A percentile compares a stretch with the other conserved stretches of the same genome.
These are phyloP conservation scores for Crataegus laevigata DNA, from an alignment of 306 rosid genomes.

Conservation along the genomic window DNA sequence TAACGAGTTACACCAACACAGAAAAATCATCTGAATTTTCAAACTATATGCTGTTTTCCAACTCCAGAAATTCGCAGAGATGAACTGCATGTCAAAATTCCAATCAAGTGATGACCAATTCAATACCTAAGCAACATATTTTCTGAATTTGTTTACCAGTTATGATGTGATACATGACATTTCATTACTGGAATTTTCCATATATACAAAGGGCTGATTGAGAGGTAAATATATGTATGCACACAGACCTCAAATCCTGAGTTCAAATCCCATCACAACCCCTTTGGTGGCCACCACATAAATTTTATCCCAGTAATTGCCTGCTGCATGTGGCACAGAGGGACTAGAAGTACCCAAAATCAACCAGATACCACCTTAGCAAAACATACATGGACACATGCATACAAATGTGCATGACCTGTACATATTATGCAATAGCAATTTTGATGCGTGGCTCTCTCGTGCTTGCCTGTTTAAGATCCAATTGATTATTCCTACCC, in stretches of 20 bases:
- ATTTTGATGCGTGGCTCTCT: background rate
- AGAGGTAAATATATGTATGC: background rate
- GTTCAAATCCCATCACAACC: background rate
- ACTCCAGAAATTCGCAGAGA: background rate
- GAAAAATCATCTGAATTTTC: background rate
- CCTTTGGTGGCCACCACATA: background rate
- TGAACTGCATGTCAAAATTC: background rate
- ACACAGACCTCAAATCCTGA: background rate
- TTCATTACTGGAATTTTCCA: background rate
- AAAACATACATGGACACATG: background rate
- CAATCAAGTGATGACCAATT: background rate
- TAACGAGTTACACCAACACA: background rate
- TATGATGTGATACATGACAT: background rate
- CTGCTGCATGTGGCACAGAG: background rate
- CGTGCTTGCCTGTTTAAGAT: background rate
- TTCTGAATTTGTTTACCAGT: background rate
- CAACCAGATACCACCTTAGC: background rate
- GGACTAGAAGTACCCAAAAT: background rate
- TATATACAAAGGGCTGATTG: background rate
- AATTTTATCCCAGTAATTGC: background rate
- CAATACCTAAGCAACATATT: background rate
- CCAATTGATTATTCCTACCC: background rate
- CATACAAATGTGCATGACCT: background rate
- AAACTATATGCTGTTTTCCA: background rate
- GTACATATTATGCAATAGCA: background rate